Percentiles rank a stretch among this genome's conserved stretches.
Evolutionary conservation across 352 stramenopile genomes (phyloP).

Genomic region (Phytophthora syringae): DNA sequence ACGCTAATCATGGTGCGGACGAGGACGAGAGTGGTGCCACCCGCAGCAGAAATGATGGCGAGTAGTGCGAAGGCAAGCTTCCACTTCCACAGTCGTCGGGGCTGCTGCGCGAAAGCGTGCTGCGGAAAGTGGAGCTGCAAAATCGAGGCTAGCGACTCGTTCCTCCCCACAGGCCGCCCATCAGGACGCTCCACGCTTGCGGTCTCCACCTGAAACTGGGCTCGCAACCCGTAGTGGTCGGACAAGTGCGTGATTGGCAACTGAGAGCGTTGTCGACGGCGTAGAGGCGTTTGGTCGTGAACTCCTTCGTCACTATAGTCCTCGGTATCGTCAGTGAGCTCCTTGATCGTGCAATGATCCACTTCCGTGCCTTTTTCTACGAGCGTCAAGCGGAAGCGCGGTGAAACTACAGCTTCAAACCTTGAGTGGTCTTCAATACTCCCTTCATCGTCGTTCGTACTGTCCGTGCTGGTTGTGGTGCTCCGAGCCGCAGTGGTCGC

Average conservation of each 20-base stretch:
- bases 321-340: conserved; percentile 36
- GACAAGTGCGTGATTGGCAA: conserved; percentile 83
- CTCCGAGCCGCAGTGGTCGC: conserved; percentile 4
- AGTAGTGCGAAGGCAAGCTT: conserved; percentile 62
- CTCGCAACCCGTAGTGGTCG: conserved; percentile 75
- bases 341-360: conserved; percentile 60
- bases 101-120: conserved; percentile 60
- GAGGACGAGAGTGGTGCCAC: conserved; percentile 25
- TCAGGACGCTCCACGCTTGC: conserved; percentile 51
- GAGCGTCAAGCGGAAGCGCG: conserved; percentile 49
- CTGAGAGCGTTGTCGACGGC: conserved; percentile 9
- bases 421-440: conserved; percentile 32
- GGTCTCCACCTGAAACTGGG: conserved; percentile 60
- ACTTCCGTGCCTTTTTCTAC: conserved; percentile 54
- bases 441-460: conserved; percentile 10
- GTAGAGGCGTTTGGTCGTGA: conserved; percentile 11
- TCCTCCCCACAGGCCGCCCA: conserved; percentile 32
- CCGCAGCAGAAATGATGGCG: conserved; percentile 38
- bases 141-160: conserved; percentile 56
- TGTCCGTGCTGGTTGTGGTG: conserved; percentile 15
- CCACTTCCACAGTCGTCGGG: conserved; percentile 69
- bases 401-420: conserved; percentile 12
- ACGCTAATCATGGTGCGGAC: conserved; percentile 21
- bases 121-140: conserved; percentile 75
- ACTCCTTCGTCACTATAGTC: conserved; percentile 20